Evolutionary conservation across 306 rosid species (phyloP).

Genomic region (Malus sieversii): DNA sequence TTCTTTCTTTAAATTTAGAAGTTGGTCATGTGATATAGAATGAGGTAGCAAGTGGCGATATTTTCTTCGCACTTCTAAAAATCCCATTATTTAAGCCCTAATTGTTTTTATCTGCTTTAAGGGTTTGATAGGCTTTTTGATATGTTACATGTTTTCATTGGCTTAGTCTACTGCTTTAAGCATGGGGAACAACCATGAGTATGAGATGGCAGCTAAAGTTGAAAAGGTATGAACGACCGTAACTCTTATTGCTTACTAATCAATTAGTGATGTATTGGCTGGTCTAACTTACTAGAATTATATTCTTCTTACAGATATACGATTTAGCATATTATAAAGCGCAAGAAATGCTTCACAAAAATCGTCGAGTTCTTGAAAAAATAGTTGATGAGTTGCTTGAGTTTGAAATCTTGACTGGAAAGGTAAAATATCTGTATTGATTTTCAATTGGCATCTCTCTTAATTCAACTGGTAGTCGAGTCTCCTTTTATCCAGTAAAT

Average conservation of each 20-base stretch:
- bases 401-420: constrained; percentile 78
- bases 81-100: not conserved
- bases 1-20: constrained; percentile 25
- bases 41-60: not conserved
- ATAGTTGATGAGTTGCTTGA: constrained; percentile 76
- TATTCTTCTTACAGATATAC: constrained; percentile 43
- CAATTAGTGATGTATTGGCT: not conserved
- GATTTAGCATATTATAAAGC: constrained; percentile 87
- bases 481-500: not conserved
- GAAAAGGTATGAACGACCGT: constrained; percentile 46
- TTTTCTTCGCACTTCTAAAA: not conserved
- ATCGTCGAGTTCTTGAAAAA: constrained; percentile 74
- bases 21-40: constrained; percentile 1
- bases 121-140: not conserved
- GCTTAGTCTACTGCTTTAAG: constrained; percentile 65
- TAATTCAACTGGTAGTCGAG: constrained; percentile 7
- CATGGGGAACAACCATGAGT: constrained; percentile 84
- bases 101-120: not conserved
- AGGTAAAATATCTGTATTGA: constrained; percentile 39
- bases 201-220: constrained; percentile 80
- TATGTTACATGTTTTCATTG: constrained; percentile 16
- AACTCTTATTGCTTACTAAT: not conserved
- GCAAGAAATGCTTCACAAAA: constrained; percentile 63
- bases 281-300: not conserved
- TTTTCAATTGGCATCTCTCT: not conserved